These are phyloP conservation scores for Helotiales sp. DNA, from an alignment of 2,329 filamentous ascomycete species.

Conservation along the genomic window DNA sequence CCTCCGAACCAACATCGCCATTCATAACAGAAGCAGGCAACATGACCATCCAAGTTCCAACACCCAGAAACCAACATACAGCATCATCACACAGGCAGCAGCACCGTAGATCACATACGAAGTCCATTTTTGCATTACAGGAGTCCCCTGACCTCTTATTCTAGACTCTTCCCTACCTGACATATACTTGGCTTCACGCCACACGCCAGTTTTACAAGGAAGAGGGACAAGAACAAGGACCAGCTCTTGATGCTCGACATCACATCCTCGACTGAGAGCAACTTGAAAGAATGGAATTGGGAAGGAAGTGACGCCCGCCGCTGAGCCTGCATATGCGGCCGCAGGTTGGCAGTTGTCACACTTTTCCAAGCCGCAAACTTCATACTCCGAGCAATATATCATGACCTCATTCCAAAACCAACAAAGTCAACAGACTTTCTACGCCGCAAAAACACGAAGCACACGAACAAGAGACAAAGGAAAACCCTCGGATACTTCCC, in stretches of 20 bases:
- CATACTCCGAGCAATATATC: not conserved
- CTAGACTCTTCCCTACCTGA: not conserved
- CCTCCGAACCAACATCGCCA: not conserved
- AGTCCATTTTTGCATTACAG: not conserved
- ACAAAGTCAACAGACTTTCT: not conserved
- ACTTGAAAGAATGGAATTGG: not conserved
- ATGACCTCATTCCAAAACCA: not conserved
- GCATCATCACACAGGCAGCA: constrained; percentile 1
- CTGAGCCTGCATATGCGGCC: not conserved
- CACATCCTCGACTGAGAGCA: constrained; percentile 2
- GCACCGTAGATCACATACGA: constrained; percentile 3
- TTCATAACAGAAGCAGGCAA: not conserved
- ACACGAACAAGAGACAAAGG: not conserved
- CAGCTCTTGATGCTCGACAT: not conserved
- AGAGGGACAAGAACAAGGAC: constrained; percentile 2
- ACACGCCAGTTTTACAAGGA: not conserved
- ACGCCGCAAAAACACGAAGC: not conserved
- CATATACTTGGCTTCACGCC: not conserved
- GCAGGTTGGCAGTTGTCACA: constrained; percentile 1
- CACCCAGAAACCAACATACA: not conserved
- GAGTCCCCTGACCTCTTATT: not conserved
- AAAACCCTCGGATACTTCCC: no score
- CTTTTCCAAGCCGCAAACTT: not conserved
- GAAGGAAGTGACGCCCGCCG: not conserved
- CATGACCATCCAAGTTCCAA: not conserved